phyloP scores from a whole-genome alignment of 1,284 basidiomycete species.

The Cryptococcus amylolentus region DNA sequence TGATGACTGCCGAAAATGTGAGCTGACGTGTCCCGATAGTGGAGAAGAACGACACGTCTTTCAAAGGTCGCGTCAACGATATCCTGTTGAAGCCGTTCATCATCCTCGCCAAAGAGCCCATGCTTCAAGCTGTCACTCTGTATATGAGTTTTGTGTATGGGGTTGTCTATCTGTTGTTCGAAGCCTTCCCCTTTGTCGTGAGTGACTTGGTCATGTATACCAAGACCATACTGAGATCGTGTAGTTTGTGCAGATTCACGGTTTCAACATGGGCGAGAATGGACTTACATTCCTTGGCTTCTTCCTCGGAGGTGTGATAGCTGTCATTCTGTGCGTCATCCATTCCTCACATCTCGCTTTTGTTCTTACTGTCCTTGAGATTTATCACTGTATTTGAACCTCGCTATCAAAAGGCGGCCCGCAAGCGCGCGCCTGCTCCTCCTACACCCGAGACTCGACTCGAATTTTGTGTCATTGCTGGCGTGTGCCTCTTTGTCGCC shows the following conservation, averaged over 20 bases:
- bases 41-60: constrained; percentile 25
- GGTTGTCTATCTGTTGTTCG: constrained; percentile 44
- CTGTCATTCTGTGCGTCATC: constrained; percentile 28
- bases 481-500: constrained; percentile 46
- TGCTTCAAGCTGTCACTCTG: constrained; percentile 66
- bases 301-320: constrained; percentile 48
- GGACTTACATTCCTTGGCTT: constrained; percentile 55
- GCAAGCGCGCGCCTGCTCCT: constrained; percentile 22
- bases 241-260: constrained; percentile 49
- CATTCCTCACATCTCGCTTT: not conserved
- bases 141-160: constrained; percentile 58
- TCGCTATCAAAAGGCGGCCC: constrained; percentile 30
- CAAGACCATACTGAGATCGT: not conserved
- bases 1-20: not conserved
- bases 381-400: constrained; percentile 33
- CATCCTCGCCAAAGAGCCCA: constrained; percentile 67
- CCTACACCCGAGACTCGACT: constrained; percentile 40
- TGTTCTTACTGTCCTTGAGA: constrained; percentile 4
- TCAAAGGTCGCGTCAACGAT: constrained; percentile 49
- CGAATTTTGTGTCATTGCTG: constrained; percentile 47
- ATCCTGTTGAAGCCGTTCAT: constrained; percentile 61
- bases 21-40: constrained; percentile 12
- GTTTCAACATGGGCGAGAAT: constrained; percentile 52
- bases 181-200: constrained; percentile 50
- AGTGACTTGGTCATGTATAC: not conserved